Conservation (phyloP, 2,329 filamentous ascomycete genomes). For the Hymenoscyphus scutula region DNA sequence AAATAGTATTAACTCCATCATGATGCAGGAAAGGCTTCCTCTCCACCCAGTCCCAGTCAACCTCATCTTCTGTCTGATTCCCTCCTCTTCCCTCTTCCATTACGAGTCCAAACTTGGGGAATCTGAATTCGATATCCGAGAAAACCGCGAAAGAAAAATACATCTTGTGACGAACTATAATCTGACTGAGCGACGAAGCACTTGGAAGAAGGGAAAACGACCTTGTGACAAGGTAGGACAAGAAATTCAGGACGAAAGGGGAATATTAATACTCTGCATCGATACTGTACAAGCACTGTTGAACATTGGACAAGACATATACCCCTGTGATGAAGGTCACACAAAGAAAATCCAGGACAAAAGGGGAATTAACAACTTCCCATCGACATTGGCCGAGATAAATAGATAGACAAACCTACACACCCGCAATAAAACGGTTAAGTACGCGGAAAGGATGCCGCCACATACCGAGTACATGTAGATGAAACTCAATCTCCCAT, state of each 20-base stretch:
- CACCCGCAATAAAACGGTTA: no score
- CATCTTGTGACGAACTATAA: background rate
- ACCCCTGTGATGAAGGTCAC: no score
- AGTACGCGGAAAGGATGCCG: background rate
- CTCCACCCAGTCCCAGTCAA: background rate
- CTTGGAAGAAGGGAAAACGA: no score
- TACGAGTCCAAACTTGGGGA: background rate
- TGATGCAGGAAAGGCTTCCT: background rate
- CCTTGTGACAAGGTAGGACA: background rate
- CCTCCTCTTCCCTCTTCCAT: background rate
- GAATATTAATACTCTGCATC: background rate
- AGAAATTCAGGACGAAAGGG: background rate
- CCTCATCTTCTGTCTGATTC: constrained; percentile 1
- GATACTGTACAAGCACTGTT: no score
- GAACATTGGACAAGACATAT: no score
- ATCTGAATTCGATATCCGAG: background rate
- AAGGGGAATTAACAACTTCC: no score
- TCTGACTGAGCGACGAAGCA: background rate
- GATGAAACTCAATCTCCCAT: background rate
- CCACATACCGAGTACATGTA: background rate
- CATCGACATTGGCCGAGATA: no score
- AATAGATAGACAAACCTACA: no score
- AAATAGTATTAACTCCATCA: background rate
- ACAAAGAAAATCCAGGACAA: no score
- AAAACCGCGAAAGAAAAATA: background rate